phyloP scores from a whole-genome alignment of 441 rosid species.

The Arabidopsis lyrata region DNA sequence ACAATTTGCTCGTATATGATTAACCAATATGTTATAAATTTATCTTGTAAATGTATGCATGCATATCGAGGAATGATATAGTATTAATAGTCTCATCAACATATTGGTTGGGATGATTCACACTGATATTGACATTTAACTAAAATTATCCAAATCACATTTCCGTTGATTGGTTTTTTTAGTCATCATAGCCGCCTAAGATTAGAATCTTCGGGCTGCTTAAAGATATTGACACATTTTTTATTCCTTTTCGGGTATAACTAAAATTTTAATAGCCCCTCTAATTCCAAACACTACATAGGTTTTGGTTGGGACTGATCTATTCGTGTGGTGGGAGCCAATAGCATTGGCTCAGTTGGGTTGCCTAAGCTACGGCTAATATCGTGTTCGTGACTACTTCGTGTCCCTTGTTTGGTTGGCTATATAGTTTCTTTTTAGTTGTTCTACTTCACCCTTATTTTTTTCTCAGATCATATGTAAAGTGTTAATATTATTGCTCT shows the following conservation, averaged over 20 bases:
- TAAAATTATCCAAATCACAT: slow-evolving; percentile 29
- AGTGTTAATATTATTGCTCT: neutral
- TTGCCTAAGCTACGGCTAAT: slow-evolving; percentile 32
- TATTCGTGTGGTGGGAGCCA: slow-evolving; percentile 24
- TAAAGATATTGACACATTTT: slow-evolving; percentile 12
- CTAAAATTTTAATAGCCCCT: slow-evolving; percentile 15
- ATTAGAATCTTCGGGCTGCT: slow-evolving; percentile 35
- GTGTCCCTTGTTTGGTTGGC: neutral
- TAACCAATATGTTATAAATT: slow-evolving; percentile 14
- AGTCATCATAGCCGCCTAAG: slow-evolving; percentile 37
- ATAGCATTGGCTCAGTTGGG: slow-evolving; percentile 26
- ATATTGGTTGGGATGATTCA: slow-evolving; percentile 34
- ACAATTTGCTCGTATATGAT: slow-evolving; percentile 23
- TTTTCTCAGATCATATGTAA: neutral
- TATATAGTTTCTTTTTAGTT: neutral
- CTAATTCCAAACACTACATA: slow-evolving; percentile 6
- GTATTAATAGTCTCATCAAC: slow-evolving; percentile 21
- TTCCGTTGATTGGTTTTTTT: slow-evolving; percentile 13
- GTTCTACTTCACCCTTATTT: neutral
- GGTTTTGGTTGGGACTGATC: slow-evolving; percentile 38
- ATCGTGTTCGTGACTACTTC: slow-evolving; percentile 17
- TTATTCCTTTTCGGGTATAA: slow-evolving; percentile 29
- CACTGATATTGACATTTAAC: slow-evolving; percentile 38
- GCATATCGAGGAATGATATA: slow-evolving; percentile 1
- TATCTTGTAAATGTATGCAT: slow-evolving; percentile 36